Conservation (phyloP, 768 basidiomycete species). For the Lepiota venenata region DNA sequence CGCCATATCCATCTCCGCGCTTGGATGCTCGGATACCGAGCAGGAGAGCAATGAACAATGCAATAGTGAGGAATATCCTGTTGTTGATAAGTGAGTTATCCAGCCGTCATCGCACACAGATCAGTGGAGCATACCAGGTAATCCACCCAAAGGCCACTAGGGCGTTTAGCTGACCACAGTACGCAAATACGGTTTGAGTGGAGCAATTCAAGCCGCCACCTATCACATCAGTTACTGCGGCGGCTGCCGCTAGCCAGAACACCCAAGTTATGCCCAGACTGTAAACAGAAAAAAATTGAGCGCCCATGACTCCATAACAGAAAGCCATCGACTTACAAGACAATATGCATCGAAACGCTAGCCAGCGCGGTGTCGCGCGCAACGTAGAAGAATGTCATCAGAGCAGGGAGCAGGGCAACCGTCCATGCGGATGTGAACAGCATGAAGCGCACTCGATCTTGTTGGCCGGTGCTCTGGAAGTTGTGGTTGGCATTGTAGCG, state of each 20-base stretch:
- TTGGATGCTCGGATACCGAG: constrained; percentile 58
- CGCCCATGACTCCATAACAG: not conserved
- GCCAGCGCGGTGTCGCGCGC: constrained; percentile 48
- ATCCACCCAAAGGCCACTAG: constrained; percentile 75
- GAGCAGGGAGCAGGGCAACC: constrained; percentile 47
- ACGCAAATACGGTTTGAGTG: constrained; percentile 44
- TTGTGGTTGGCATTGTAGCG: constrained; percentile 57
- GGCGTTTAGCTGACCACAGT: constrained; percentile 78
- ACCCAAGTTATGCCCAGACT: constrained; percentile 74
- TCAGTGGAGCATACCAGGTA: constrained; percentile 48
- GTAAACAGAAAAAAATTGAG: not conserved
- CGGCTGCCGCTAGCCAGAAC: constrained; percentile 73
- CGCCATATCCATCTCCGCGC: constrained; percentile 66
- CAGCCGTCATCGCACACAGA: not conserved
- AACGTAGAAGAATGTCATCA: constrained; percentile 52
- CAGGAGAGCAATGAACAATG: constrained; percentile 39
- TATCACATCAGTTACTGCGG: constrained; percentile 61
- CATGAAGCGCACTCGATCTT: constrained; percentile 62
- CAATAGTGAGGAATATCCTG: constrained; percentile 65
- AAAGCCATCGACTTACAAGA: constrained; percentile 47
- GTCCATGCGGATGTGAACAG: constrained; percentile 78
- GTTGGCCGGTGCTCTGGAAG: constrained; percentile 42
- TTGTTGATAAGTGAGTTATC: not conserved
- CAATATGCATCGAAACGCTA: constrained; percentile 59
- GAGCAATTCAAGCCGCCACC: constrained; percentile 71